Evolutionary conservation across 176 grass and related monocot species (phyloP).

Genomic region (Ensete glaucum): DNA sequence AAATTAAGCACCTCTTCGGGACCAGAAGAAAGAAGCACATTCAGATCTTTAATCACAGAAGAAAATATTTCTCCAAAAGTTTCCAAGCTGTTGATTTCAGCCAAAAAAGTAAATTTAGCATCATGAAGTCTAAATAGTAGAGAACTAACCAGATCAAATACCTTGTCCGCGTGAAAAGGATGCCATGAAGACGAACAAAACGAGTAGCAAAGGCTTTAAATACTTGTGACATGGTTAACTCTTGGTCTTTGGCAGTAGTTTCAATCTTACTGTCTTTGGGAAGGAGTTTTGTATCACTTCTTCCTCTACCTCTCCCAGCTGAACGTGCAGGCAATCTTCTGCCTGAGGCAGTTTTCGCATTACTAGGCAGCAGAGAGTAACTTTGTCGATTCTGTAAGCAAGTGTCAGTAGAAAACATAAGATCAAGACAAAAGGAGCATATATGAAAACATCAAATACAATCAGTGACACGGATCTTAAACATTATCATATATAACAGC

Average conservation of each 20-base stretch:
- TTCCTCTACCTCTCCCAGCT: constrained; percentile 64
- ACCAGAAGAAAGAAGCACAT: constrained; percentile 75
- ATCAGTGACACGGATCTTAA: too few species aligned
- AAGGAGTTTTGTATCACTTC: constrained; percentile 48
- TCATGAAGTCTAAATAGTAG: not conserved
- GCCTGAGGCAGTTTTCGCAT: constrained; percentile 36
- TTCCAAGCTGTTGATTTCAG: constrained; percentile 54
- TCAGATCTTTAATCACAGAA: constrained; percentile 47
- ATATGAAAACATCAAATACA: too few species aligned
- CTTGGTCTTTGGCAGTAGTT: constrained; percentile 29
- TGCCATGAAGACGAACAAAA: constrained; percentile 90
- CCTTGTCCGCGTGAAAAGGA: constrained; percentile 58
- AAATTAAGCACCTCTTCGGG: constrained; percentile 66
- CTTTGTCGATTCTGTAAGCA: constrained; percentile 64
- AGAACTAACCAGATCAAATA: not conserved
- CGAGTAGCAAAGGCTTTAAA: constrained; percentile 58
- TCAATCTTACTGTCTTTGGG: constrained; percentile 46
- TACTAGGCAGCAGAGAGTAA: constrained; percentile 45
- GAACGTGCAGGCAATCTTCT: constrained; percentile 31
- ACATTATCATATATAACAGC: too few species aligned
- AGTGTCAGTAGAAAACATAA: not conserved
- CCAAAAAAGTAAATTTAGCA: not conserved
- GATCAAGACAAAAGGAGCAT: not conserved
- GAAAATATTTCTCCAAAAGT: constrained; percentile 71
- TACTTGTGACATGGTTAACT: constrained; percentile 42